Conservation (phyloP, 1,284 basidiomycete species). For the Ceratobasidium sp. region DNA sequence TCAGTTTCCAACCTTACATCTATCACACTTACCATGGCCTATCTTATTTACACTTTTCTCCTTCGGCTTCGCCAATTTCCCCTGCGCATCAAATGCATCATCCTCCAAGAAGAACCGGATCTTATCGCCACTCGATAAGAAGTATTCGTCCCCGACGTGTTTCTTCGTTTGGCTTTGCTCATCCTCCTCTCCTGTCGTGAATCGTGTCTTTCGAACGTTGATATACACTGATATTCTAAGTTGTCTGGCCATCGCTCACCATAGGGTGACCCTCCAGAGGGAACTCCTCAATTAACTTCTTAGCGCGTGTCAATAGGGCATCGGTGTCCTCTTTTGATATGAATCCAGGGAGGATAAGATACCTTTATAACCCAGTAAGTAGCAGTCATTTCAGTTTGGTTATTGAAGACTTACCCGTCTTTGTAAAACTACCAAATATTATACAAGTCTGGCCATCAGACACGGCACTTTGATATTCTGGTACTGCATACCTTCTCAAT, state of each 20-base stretch:
- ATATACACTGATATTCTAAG: not conserved
- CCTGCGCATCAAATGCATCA: slow-evolving; percentile 72
- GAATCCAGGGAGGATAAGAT: slow-evolving; percentile 82
- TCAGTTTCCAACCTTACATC: not conserved
- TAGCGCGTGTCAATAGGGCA: slow-evolving; percentile 74
- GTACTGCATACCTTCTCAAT: slow-evolving; percentile 60
- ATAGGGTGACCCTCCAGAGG: slow-evolving; percentile 81
- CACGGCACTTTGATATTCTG: slow-evolving; percentile 7
- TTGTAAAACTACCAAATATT: slow-evolving; percentile 58
- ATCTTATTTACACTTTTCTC: slow-evolving; percentile 84
- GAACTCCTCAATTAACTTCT: slow-evolving; percentile 80
- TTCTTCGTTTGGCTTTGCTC: slow-evolving; percentile 45
- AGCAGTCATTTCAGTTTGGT: slow-evolving; percentile 44
- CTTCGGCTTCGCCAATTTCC: slow-evolving; percentile 79
- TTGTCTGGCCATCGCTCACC: slow-evolving; percentile 57
- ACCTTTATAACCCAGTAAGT: slow-evolving; percentile 62
- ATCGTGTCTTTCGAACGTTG: slow-evolving; percentile 73
- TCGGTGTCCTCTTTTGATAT: slow-evolving; percentile 67
- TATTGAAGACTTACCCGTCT: slow-evolving; percentile 58
- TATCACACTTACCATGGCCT: slow-evolving; percentile 68
- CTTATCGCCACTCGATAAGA: slow-evolving; percentile 90
- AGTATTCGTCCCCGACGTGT: slow-evolving; percentile 92
- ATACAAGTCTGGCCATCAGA: not conserved
- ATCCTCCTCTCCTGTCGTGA: slow-evolving; percentile 78
- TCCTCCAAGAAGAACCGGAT: slow-evolving; percentile 90